Conservation (phyloP, 2,329 filamentous ascomycete species). For the Ophiostoma piceae region DNA sequence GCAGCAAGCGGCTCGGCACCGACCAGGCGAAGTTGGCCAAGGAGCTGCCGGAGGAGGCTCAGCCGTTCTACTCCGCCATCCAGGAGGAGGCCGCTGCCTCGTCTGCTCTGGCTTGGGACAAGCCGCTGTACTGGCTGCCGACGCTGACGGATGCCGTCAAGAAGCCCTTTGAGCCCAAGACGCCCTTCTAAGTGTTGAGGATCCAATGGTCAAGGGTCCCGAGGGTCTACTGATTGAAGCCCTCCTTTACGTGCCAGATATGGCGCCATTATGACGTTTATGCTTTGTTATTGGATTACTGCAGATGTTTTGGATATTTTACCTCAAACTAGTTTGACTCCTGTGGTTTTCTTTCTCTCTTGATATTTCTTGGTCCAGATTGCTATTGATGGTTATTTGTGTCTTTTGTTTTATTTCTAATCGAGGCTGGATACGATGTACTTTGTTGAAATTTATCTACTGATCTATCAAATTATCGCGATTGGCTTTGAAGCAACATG, state of each 20-base stretch:
- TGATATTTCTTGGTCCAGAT: neutral
- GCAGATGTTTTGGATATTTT: neutral
- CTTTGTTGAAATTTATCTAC: neutral
- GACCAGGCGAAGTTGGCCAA: neutral
- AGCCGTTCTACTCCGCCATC: conserved; percentile 15
- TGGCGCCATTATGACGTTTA: neutral
- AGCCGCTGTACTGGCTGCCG: conserved; percentile 21
- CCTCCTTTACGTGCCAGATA: neutral
- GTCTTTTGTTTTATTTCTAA: neutral
- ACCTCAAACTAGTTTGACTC: neutral
- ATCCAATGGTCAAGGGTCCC: neutral
- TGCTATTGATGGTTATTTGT: neutral
- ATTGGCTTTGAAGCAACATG: neutral
- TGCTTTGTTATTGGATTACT: neutral
- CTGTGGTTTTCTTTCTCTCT: neutral
- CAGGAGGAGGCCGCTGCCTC: neutral
- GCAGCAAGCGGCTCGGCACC: conserved; percentile 13
- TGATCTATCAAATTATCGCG: neutral
- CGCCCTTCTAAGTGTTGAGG: neutral
- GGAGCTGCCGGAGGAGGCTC: neutral
- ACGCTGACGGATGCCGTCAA: neutral
- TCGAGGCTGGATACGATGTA: neutral
- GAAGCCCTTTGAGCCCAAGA: neutral
- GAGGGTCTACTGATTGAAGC: neutral
- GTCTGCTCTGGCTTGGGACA: conserved; percentile 15